Percentiles rank a stretch among this genome's conserved stretches.
Evolutionary conservation across 441 rosid genomes (phyloP).

Genomic region (Rhodomyrtus psidioides): DNA sequence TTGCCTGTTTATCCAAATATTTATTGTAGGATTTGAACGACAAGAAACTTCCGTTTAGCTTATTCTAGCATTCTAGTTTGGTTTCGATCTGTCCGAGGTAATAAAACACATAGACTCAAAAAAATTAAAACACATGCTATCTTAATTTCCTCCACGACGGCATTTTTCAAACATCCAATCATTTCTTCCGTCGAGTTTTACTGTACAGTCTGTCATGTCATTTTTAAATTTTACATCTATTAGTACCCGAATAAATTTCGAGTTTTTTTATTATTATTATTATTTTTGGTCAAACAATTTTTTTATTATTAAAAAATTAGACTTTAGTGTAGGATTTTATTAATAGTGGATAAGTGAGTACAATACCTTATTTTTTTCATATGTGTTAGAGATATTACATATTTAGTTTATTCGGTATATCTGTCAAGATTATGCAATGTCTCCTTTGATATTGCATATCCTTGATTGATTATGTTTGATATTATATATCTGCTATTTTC

Average conservation of each 20-base stretch:
- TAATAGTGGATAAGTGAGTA: not conserved
- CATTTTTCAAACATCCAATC: not conserved
- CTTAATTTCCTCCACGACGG: not conserved
- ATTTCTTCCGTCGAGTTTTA: not conserved
- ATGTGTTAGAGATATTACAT: no score
- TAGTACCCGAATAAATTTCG: not conserved
- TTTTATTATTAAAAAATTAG: not conserved
- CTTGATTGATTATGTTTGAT: no score
- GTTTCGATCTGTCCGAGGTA: not conserved
- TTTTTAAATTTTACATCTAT: not conserved
- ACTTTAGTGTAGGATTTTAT: not conserved
- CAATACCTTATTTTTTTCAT: not conserved
- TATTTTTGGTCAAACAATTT: no score
- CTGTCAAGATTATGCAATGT: no score
- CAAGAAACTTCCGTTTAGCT: not conserved
- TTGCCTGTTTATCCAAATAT: accelerated
- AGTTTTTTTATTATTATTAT: no score
- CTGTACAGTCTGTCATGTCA: not conserved
- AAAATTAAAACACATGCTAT: not conserved
- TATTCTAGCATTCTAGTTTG: not conserved
- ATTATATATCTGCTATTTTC: no score
- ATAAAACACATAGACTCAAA: not conserved
- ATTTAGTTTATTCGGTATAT: no score
- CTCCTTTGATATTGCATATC: no score
- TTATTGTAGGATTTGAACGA: not conserved